Conservation (phyloP, 2,329 filamentous ascomycete species). For the Grosmannia serpens region DNA sequence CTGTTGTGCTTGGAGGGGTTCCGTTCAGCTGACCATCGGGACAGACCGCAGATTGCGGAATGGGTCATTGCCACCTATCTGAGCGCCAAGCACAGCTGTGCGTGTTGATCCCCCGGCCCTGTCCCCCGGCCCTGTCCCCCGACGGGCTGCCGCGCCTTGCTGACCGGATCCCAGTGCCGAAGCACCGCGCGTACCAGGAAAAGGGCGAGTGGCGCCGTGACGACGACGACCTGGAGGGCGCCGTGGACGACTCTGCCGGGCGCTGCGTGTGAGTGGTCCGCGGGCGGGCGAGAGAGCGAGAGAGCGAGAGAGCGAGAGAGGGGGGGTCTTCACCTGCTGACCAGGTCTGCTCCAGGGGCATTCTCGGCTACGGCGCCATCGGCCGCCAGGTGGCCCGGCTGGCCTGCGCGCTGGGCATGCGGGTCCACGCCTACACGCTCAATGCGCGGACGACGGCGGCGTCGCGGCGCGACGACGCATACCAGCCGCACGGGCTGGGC, state of each 20-base stretch:
- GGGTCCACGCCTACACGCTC: conserved; percentile 64
- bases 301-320: too few relatives aligned
- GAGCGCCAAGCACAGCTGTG: conserved; percentile 32
- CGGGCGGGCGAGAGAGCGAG: too few relatives aligned
- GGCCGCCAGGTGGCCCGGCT: conserved; percentile 44
- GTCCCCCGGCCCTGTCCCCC: too few relatives aligned
- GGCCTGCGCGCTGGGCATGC: conserved; percentile 54
- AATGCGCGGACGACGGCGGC: conserved; percentile 55
- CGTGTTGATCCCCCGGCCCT: background rate
- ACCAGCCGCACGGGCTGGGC: conserved; percentile 55
- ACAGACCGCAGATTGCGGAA: conserved; percentile 43
- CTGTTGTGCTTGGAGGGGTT: background rate
- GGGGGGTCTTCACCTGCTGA: background rate
- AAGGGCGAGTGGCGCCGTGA: conserved; percentile 30
- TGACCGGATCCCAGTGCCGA: conserved; percentile 23
- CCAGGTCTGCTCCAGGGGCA: conserved; percentile 23
- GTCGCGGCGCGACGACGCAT: conserved; percentile 51
- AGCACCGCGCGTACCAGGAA: conserved; percentile 32
- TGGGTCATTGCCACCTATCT: conserved; percentile 44
- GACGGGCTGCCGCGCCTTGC: too few relatives aligned
- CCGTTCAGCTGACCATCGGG: background rate
- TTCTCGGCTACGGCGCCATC: conserved; percentile 43
- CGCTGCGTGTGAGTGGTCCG: conserved; percentile 33
- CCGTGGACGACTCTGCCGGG: conserved; percentile 30
- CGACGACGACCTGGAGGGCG: conserved; percentile 9